A percentile compares a stretch with the other conserved stretches of the same genome.
Evolutionary conservation across 768 basidiomycete species (phyloP).

Genomic region (Lyophyllum atratum): DNA sequence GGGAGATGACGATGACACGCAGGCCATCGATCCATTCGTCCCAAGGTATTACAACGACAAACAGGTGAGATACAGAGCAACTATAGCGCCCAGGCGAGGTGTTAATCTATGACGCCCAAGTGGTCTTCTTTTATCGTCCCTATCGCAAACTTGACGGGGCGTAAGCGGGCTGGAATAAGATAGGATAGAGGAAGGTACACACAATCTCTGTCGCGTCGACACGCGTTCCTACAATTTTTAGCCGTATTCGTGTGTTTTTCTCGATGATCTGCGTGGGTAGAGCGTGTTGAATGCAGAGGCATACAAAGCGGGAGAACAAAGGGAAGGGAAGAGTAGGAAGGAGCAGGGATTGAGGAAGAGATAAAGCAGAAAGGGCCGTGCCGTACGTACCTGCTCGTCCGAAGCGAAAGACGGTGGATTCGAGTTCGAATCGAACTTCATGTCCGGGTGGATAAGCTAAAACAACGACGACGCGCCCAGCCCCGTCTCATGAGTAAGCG

Average conservation of each 20-base stretch:
- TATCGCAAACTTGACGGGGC: conserved; percentile 80
- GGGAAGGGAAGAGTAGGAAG: background rate
- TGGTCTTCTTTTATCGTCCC: conserved; percentile 99
- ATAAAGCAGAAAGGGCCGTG: background rate
- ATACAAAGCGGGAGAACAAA: background rate
- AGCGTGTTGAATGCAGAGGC: background rate
- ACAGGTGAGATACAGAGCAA: conserved; percentile 3
- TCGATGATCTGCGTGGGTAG: conserved; percentile 77
- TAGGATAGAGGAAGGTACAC: conserved; percentile 30
- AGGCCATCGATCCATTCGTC: background rate
- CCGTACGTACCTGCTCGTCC: conserved; percentile 73
- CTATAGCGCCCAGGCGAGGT: background rate
- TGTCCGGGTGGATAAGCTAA: conserved; percentile 93
- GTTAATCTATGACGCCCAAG: conserved; percentile 85
- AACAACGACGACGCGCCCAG: too few species aligned
- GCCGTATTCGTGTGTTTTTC: conserved; percentile 87
- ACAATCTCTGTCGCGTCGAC: conserved; percentile 98
- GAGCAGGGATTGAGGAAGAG: background rate
- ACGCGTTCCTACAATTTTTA: conserved; percentile 98
- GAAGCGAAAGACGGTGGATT: conserved; percentile 97
- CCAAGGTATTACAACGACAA: background rate
- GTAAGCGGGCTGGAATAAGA: background rate
- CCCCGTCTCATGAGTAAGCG: too few species aligned
- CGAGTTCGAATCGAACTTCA: conserved; percentile 93
- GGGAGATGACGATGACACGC: background rate